Conservation (phyloP, 495 filamentous ascomycete genomes). For the Talaromyces adpressus region DNA sequence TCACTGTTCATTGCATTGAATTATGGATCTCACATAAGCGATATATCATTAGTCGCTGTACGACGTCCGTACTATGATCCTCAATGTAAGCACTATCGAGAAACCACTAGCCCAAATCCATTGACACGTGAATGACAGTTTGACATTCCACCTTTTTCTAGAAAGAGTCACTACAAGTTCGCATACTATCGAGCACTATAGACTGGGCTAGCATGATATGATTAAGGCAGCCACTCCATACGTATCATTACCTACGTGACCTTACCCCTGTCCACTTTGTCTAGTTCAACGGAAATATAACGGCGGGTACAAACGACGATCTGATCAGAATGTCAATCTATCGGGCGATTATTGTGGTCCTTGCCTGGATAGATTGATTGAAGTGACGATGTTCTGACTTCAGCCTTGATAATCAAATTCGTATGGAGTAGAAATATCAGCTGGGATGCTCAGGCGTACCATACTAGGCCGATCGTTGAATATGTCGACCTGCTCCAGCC, state of each 20-base stretch:
- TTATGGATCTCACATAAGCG: not conserved
- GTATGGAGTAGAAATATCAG: not conserved
- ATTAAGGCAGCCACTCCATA: not conserved
- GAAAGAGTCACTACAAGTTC: not conserved
- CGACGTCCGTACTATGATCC: not conserved
- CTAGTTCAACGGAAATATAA: not conserved
- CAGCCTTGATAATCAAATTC: not conserved
- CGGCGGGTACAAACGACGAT: not conserved
- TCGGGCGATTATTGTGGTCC: no score
- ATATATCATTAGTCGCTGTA: not conserved
- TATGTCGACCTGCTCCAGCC: not conserved
- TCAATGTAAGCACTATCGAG: not conserved
- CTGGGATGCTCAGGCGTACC: not conserved
- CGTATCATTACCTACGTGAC: not conserved
- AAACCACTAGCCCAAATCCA: not conserved
- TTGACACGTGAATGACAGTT: not conserved
- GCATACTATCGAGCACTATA: not conserved
- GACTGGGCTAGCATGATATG: not conserved
- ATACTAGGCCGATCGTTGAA: not conserved
- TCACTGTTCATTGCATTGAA: not conserved
- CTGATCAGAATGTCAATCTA: not conserved
- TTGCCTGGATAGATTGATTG: no score
- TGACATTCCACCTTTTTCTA: not conserved
- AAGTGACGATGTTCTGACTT: not conserved
- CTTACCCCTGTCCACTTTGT: not conserved